Evolutionary conservation across 371 early-diverging fungal genomes (phyloP), one percentile per base, ranked within the genome.

Genomic region (Massospora cicadina): DNA sequence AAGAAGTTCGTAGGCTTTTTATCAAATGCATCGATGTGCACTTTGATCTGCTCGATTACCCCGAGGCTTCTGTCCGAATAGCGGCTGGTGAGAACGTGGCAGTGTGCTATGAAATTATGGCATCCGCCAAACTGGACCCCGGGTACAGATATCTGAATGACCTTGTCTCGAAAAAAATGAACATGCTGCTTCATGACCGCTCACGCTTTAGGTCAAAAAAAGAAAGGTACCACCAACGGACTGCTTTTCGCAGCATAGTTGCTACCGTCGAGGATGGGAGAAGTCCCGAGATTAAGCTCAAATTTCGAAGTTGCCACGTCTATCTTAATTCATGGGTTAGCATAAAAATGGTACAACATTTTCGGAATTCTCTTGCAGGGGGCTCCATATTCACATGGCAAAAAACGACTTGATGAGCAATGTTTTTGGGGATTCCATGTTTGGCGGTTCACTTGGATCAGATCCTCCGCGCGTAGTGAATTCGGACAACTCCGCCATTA

Each of bases 311-410:
- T 10, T 30, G 63, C 30, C 2, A 53, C 21, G 55, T 63, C 21
- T 63, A 23, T 30, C 25, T 63, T 54, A 3, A 33, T 1, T 54
- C 54, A n/a, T 63, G 63, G 63, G 17, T 13, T 13, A 31, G 29
- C 21, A 28, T 63, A 3, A 31, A 33, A 21, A 43, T 54, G 55
- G 17, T 63, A 17, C 63, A 63, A 25, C 53, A 63, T 30, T 63
- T 33, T 30, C n/a, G 63, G 3, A 55, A 3, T n/a, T 1, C 24
- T 10, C 55, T 63, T 2, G 43, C 32, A 12, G 55, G 55, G n/a
- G 63, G 63, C n/a, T 63, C 55, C 55, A 53, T 17, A 54, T 63
- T n/a, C 63, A 63, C 30, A 63, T 63, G 53, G 55, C 7, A 7
- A 43, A 63, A 23, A 63, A 63, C 29, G 43, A 31, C 53, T 13